Evolutionary conservation across 345 rosid genomes (phyloP).

Genomic region (Salix caprea): DNA sequence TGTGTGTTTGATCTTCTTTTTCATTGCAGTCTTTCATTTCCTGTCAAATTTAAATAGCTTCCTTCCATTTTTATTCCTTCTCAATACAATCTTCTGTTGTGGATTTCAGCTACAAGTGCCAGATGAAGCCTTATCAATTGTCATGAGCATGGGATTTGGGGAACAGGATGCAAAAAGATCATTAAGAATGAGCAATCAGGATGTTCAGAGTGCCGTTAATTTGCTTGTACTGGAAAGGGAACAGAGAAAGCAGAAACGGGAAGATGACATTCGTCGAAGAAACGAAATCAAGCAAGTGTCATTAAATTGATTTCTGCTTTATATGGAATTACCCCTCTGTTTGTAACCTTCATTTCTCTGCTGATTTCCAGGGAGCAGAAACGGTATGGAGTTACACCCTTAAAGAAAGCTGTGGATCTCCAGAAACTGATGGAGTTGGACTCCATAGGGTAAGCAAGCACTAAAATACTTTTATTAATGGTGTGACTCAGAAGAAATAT

Average conservation of each 20-base stretch:
- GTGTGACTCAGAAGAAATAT: not conserved
- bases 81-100: not conserved
- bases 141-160: constrained; percentile 81
- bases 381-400: constrained; percentile 70
- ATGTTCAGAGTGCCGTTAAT: constrained; percentile 66
- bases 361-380: constrained; percentile 72
- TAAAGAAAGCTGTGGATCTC: constrained; percentile 78
- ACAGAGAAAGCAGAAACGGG: constrained; percentile 43
- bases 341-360: constrained; percentile 3
- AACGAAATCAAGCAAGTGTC: constrained; percentile 49
- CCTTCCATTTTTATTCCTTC: not conserved
- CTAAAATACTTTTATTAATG: not conserved
- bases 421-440: constrained; percentile 53
- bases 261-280: constrained; percentile 52
- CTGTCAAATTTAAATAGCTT: not conserved
- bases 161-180: constrained; percentile 76
- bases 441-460: constrained; percentile 64
- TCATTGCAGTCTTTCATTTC: not conserved
- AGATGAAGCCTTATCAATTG: constrained; percentile 69
- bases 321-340: not conserved
- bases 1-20: not conserved
- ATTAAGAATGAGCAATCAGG: constrained; percentile 70
- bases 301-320: not conserved
- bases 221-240: constrained; percentile 75
- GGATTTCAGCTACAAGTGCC: constrained; percentile 70